Evolutionary conservation across 2,329 filamentous ascomycete species (phyloP).

Genomic region (Helicocarpus griseus): DNA sequence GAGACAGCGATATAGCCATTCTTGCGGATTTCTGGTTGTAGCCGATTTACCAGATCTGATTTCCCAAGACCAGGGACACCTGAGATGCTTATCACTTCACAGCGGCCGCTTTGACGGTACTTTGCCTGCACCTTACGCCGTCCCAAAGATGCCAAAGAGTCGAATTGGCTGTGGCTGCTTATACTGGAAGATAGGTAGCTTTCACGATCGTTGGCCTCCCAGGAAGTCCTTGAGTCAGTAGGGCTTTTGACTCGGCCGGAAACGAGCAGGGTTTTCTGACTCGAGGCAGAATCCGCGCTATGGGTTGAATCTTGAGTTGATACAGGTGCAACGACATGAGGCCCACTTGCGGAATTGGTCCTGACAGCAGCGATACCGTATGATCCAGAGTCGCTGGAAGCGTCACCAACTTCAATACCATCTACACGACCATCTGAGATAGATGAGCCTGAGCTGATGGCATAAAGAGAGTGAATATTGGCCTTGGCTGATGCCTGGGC

Average conservation of each 20-base stretch:
- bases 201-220: constrained; percentile 30
- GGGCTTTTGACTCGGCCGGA: constrained; percentile 27
- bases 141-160: constrained; percentile 12
- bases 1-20: constrained; percentile 52
- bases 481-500: constrained; percentile 23
- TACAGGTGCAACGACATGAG: constrained; percentile 13
- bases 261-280: constrained; percentile 18
- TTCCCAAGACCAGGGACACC: constrained; percentile 52
- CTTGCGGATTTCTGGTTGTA: constrained; percentile 47
- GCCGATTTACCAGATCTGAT: constrained; percentile 48
- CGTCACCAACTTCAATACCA: constrained; percentile 40
- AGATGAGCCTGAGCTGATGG: constrained; percentile 45
- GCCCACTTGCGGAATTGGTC: constrained; percentile 21
- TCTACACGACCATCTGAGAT: constrained; percentile 43
- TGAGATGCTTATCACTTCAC: constrained; percentile 49
- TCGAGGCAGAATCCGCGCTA: constrained; percentile 27
- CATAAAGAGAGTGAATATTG: constrained; percentile 34
- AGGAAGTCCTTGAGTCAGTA: constrained; percentile 27
- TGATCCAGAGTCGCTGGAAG: constrained; percentile 46
- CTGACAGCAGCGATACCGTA: constrained; percentile 28
- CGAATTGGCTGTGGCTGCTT: constrained; percentile 13
- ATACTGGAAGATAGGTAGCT: constrained; percentile 23
- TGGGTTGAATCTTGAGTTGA: constrained; percentile 27
- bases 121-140: constrained; percentile 39
- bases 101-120: constrained; percentile 45